phyloP scores from a whole-genome alignment of 2,329 filamentous ascomycete genomes.

The Aspergillus sp. region DNA sequence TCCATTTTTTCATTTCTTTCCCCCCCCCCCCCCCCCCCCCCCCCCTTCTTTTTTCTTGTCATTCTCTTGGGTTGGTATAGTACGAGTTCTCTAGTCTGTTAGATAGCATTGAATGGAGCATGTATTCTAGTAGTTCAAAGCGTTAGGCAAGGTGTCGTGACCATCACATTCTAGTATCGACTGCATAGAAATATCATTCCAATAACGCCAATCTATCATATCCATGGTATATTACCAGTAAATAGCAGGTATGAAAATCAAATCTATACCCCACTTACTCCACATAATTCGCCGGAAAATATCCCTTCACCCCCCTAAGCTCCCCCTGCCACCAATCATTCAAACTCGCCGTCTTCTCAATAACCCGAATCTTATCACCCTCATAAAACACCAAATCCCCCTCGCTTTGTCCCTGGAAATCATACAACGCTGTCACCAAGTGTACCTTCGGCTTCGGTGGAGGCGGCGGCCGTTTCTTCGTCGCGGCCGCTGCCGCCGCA shows the following conservation, averaged over 20 bases:
- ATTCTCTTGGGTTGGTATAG: background rate
- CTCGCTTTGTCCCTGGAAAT: conserved; percentile 61
- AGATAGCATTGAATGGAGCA: background rate
- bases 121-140: too few species aligned
- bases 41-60: too few species aligned
- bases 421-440: conserved; percentile 66
- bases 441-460: conserved; percentile 46
- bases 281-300: conserved; percentile 81
- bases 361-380: conserved; percentile 68
- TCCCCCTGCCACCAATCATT: conserved; percentile 90
- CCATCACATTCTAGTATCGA: background rate
- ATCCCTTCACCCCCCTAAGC: conserved; percentile 59
- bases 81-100: background rate
- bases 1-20: too few species aligned
- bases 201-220: too few species aligned
- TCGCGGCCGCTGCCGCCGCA: conserved; percentile 19
- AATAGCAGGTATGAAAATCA: background rate
- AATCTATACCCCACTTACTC: conserved; percentile 25
- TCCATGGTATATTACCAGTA: too few species aligned
- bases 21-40: too few species aligned
- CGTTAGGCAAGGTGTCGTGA: too few species aligned
- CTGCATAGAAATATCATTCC: background rate
- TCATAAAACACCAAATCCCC: conserved; percentile 70
- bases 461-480: conserved; percentile 67
- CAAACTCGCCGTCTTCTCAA: conserved; percentile 70